phyloP scores from a whole-genome alignment of 2,329 filamentous ascomycete species.

The Aulographum hederae region DNA sequence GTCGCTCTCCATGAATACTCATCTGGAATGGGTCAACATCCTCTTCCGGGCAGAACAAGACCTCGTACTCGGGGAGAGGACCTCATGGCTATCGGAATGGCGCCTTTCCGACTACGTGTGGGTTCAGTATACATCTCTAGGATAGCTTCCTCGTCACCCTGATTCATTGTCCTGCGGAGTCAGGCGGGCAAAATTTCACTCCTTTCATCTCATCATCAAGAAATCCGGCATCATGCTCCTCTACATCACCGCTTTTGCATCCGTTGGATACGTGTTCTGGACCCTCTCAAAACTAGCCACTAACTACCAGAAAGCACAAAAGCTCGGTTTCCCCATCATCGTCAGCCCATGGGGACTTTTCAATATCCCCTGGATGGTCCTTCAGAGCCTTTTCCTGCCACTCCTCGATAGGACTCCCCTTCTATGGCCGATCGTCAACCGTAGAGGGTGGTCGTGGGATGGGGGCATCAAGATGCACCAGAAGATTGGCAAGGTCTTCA shows the following conservation, averaged over 20 bases:
- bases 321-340: not conserved
- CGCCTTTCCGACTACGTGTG: no score
- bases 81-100: no score
- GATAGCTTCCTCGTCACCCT: no score
- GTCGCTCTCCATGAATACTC: no score
- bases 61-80: no score
- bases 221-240: not conserved
- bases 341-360: not conserved
- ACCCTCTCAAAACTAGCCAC: not conserved
- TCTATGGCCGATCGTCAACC: no score
- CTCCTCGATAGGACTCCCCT: not conserved
- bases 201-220: slow-evolving; percentile 10
- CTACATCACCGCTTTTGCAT: not conserved
- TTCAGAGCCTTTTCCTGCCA: not conserved
- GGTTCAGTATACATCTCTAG: no score
- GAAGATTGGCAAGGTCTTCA: not conserved
- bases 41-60: no score
- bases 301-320: not conserved
- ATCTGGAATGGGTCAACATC: no score
- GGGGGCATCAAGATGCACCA: not conserved
- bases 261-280: not conserved
- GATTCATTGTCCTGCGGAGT: no score
- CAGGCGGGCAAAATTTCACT: no score
- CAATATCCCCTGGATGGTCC: not conserved
- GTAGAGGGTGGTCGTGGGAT: no score